Base-by-base conservation (phyloP, 2,329 filamentous ascomycete genomes). In the Pochonia chlamydosporia region DNA sequence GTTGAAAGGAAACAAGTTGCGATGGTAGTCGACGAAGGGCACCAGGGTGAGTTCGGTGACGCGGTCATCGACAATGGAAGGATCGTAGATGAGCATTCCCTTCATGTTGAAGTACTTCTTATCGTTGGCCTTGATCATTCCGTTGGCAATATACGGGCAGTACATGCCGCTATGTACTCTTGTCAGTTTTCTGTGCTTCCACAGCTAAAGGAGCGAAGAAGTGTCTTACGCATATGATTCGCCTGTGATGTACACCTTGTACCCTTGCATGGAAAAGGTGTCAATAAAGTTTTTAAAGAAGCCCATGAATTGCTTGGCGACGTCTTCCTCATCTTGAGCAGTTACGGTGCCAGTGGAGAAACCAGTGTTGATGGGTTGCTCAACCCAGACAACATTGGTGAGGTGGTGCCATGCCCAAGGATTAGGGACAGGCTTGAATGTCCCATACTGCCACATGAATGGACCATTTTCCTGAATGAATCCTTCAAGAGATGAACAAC, bases 251-350 rank as follows among this genome's bases (percentile, higher is more conserved):
- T 85, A 92, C 9, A 89, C 76, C 53, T 85, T 86, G 56, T 77
- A 80, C 7, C 76, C 75, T 18, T 86, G 73, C 56, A 88, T 71
- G 14, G 66, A 71, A 54, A 90, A 90, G 0, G 82, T 82, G 30
- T 87, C 72, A 49, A 89, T 68, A 56, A 89, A 90, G 67, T 89
- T 89, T 67, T 84, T 82, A 74, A 82, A 90, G 67, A 89, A 93
- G 43, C 84, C 84, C 13, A 85, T 71, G 61, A 92, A 89, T 55
- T 91, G 78, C 13, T 69, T 66, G 0, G 85, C 84, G 1, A 85
- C 73, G 52, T 89, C 85, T 23, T 80, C 75, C 54, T 89, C 82
- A 55, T 75, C 78, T 3, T 71, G 79, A 9, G 84, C 84, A 0
- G 76, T 85, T 3, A 81, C 73, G 1, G 66, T 77, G 18, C 86